Evolutionary conservation across 2,329 filamentous ascomycete species (phyloP).

Genomic region (Chaetomiaceae sp.): DNA sequence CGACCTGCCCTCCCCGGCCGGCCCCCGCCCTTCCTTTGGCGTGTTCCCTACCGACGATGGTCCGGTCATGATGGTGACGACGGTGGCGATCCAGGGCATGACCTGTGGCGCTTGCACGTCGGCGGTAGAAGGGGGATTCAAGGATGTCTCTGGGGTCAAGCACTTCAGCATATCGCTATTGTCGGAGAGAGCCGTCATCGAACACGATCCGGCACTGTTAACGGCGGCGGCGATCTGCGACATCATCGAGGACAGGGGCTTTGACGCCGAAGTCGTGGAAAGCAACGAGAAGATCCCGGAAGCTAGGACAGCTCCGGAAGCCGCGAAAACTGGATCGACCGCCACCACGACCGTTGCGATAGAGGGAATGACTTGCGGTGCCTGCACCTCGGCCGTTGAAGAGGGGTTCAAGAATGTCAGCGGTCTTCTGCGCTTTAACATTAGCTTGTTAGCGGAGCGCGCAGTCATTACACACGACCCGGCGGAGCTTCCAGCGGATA

Average conservation of each 20-base stretch:
- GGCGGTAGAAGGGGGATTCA: slow-evolving; percentile 76
- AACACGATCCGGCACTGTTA: slow-evolving; percentile 62
- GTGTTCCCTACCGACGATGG: slow-evolving; percentile 36
- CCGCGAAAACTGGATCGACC: slow-evolving; percentile 37
- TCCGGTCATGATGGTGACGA: slow-evolving; percentile 57
- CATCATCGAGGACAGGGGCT: slow-evolving; percentile 67
- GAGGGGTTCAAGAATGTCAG: slow-evolving; percentile 71
- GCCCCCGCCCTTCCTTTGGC: slow-evolving; percentile 32
- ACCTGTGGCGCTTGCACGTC: slow-evolving; percentile 88
- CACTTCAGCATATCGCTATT: slow-evolving; percentile 77
- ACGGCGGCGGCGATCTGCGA: slow-evolving; percentile 51
- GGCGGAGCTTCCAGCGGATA: slow-evolving; percentile 61
- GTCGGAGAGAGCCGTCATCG: slow-evolving; percentile 78
- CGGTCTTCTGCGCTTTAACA: slow-evolving; percentile 85
- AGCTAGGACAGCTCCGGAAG: slow-evolving; percentile 29
- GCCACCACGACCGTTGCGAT: slow-evolving; percentile 81
- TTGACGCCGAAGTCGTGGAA: slow-evolving; percentile 74
- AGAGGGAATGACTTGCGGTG: slow-evolving; percentile 96
- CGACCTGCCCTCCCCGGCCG: slow-evolving; percentile 58
- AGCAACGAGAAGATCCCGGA: slow-evolving; percentile 49
- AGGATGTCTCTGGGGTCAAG: slow-evolving; percentile 66
- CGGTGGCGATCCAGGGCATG: slow-evolving; percentile 78
- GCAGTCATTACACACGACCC: slow-evolving; percentile 83
- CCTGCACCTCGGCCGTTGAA: slow-evolving; percentile 90
- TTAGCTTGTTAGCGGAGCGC: slow-evolving; percentile 87